Evolutionary conservation across 179 eudicot genomes (phyloP), one percentile per base, ranked within the genome.

Genomic region (Sideroxylon spinosum): DNA sequence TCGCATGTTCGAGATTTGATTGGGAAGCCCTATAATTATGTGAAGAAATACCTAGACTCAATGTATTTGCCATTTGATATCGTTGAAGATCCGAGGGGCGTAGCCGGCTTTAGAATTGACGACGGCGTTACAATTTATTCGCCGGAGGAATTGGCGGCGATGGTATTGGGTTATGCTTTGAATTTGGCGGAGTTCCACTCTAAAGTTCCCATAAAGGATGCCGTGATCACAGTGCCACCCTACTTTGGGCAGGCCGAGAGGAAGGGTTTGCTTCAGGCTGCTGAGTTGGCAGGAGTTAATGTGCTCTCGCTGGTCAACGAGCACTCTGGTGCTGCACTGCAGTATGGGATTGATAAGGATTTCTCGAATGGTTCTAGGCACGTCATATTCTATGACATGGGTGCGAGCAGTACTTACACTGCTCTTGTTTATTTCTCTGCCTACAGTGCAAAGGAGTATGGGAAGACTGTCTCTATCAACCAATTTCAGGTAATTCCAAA

Each of bases 321-420:
- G 78, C 96, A 95, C 79, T 89, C 96, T 0, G 98, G 98, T 0
- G 99, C 97, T 7, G 99, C 99, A 9, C 68, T 95, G 85, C 99
- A 95, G 90, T 95, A 95, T 82, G 99, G 99, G 52, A 95, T 95
- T 84, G 99, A 95, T 78, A 95, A 95, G 88, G 95, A 95, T 84
- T 93, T 95, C 76, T 89, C 89, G 2, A 92, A 95, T 62, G 99
- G 88, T 12, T 91, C 98, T 9, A 88, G 91, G 79, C 77, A 92
- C 78, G 95, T 95, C 12, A 86, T 95, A 71, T 94, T 95, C 55
- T 95, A 95, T 74, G 99, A 95, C 67, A 94, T 95, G 99, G 99
- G 99, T 8, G 85, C 99, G 7, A 79, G 88, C 37, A 88, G 84
- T 81, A 94, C 98, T 64, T 95, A 93, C 85, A 98, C 99, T 81